A percentile compares a stretch with the other conserved stretches of the same genome.
Conservation (phyloP, 2,329 filamentous ascomycete species). For the Cladosporium sp. region DNA sequence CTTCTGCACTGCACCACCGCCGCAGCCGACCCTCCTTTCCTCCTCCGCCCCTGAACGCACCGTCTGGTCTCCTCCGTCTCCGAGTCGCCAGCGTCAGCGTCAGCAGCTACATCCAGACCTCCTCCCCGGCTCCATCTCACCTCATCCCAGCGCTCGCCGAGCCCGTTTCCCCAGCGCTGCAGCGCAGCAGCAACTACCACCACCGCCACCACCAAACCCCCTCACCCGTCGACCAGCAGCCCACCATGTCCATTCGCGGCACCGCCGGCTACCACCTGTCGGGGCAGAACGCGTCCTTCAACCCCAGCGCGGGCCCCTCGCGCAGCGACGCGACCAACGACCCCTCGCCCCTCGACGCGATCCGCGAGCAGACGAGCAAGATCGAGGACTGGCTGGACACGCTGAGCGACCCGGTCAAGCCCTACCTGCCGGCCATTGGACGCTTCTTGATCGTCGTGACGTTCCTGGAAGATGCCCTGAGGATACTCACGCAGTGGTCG, state of each 20-base stretch:
- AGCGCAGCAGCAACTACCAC: conserved; percentile 4
- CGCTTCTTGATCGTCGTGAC: conserved; percentile 97
- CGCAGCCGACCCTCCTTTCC: no score
- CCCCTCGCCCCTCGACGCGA: conserved; percentile 74
- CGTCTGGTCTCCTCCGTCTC: no score
- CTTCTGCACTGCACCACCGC: no score
- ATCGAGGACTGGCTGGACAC: conserved; percentile 91
- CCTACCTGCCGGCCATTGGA: conserved; percentile 93
- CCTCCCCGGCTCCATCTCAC: neutral
- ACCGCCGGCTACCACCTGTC: conserved; percentile 72
- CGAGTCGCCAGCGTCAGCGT: neutral
- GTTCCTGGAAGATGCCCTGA: conserved; percentile 91
- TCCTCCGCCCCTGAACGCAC: no score
- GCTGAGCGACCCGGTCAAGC: conserved; percentile 84
- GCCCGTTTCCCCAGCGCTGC: neutral
- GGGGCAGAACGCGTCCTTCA: conserved; percentile 54
- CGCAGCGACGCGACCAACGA: conserved; percentile 58
- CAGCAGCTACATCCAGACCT: neutral
- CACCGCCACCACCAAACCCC: neutral
- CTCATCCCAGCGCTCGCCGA: neutral
- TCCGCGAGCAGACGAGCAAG: conserved; percentile 94
- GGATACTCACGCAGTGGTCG: conserved; percentile 95
- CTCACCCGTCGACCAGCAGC: neutral
- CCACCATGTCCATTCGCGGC: conserved; percentile 52
- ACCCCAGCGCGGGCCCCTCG: conserved; percentile 39